Evolutionary conservation across 306 rosid genomes (phyloP).

Genomic region (Cicer cuneatum): DNA sequence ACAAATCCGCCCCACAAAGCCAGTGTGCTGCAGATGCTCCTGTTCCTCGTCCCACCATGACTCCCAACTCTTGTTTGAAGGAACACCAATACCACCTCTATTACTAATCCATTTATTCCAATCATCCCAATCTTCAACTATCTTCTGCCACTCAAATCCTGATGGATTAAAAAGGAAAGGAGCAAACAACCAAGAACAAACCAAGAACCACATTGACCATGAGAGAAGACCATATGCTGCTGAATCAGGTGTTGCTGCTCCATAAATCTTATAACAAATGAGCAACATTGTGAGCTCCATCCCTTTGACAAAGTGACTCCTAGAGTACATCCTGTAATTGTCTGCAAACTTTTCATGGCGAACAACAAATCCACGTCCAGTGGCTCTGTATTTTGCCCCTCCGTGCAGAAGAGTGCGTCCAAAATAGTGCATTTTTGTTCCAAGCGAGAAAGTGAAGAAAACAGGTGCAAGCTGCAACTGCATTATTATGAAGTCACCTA

Average conservation of each 20-base stretch:
- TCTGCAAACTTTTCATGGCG: conserved; percentile 93
- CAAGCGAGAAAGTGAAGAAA: conserved; percentile 94
- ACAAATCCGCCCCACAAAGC: conserved; percentile 68
- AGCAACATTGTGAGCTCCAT: conserved; percentile 81
- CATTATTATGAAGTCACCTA: conserved; percentile 81
- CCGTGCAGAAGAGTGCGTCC: conserved; percentile 96
- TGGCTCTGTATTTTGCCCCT: conserved; percentile 96
- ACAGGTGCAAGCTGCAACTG: conserved; percentile 95
- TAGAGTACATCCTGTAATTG: conserved; percentile 93
- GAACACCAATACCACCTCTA: conserved; percentile 94
- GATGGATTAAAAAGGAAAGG: conserved; percentile 98
- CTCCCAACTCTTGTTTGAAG: conserved; percentile 95
- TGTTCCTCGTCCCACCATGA: conserved; percentile 99
- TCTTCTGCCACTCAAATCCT: conserved; percentile 99
- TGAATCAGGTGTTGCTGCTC: conserved; percentile 59
- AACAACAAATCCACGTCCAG: conserved; percentile 99
- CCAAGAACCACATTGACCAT: conserved; percentile 92
- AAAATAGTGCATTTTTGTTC: conserved; percentile 85
- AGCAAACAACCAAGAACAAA: conserved; percentile 76
- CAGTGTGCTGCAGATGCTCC: conserved; percentile 86
- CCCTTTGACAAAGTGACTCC: conserved; percentile 95
- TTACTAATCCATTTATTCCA: conserved; percentile 91
- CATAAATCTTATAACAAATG: conserved; percentile 70
- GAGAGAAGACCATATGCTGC: conserved; percentile 57
- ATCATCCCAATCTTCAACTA: conserved; percentile 98